A percentile compares a stretch with the other conserved stretches of the same genome.
Evolutionary conservation across 2,329 filamentous ascomycete genomes (phyloP).

Genomic region (Rhytidhysteron rufulum): DNA sequence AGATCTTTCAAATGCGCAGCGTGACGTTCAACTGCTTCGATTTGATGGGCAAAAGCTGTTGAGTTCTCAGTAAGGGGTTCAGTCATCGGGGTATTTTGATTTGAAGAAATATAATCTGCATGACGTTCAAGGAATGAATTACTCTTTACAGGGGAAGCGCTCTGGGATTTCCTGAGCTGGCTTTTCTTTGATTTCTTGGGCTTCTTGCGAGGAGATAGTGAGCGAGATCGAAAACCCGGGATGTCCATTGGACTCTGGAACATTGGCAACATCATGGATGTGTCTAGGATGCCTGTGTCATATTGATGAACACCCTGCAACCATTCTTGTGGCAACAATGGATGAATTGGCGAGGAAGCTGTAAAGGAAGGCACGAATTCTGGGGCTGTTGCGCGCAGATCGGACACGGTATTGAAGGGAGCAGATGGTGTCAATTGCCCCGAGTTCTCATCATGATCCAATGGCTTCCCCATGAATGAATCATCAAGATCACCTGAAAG

Average conservation of each 20-base stretch:
- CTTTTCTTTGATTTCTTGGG: not conserved
- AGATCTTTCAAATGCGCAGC: too few relatives aligned
- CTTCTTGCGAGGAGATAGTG: conserved; percentile 1
- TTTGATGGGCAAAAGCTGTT: not conserved
- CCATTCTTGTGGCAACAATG: not conserved
- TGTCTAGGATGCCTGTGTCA: not conserved
- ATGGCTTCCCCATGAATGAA: too few relatives aligned
- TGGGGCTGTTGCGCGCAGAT: conserved; percentile 27
- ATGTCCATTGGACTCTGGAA: conserved; percentile 13
- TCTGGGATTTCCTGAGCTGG: not conserved
- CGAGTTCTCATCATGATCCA: too few relatives aligned
- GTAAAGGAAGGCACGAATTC: conserved; percentile 22
- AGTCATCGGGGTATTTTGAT: not conserved
- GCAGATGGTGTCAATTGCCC: too few relatives aligned
- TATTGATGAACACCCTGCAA: not conserved
- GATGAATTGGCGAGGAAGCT: not conserved
- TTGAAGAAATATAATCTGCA: not conserved
- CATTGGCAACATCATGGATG: conserved; percentile 14
- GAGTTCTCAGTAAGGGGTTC: not conserved
- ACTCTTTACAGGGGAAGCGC: not conserved
- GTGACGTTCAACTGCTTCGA: not conserved
- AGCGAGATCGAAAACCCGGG: not conserved
- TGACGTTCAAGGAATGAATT: not conserved
- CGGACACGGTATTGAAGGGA: conserved; percentile 12
- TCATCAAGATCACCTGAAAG: too few relatives aligned